Evolutionary conservation across 257 asterid species (phyloP).

Genomic region (Solanum appendiculatum): DNA sequence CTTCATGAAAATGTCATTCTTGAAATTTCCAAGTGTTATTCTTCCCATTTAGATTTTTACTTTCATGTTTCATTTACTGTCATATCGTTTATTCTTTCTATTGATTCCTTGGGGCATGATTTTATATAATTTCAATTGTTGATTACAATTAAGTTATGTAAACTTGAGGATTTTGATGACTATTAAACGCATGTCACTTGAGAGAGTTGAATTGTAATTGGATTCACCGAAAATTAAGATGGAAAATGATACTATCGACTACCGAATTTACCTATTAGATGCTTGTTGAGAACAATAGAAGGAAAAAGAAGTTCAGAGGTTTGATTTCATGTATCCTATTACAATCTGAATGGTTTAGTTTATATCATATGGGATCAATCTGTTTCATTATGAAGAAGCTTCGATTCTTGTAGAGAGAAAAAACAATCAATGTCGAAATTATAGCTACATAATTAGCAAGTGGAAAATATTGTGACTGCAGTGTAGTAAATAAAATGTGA

Average conservation of each 20-base stretch:
- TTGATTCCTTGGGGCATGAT: neutral
- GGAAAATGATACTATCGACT: neutral
- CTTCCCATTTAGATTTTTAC: neutral
- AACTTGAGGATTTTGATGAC: neutral
- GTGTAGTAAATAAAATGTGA: neutral
- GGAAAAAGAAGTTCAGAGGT: neutral
- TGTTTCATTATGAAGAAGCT: neutral
- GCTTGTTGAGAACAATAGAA: neutral
- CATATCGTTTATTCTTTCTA: neutral
- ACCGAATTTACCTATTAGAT: neutral
- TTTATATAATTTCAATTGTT: too few species aligned
- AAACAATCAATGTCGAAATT: neutral
- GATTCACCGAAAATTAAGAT: neutral
- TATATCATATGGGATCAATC: neutral
- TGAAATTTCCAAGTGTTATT: constrained; percentile 6
- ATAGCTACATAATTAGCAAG: neutral
- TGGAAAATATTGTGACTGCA: too few species aligned
- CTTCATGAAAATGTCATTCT: constrained; percentile 16
- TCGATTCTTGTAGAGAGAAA: neutral
- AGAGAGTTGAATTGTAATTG: neutral
- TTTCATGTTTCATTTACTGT: neutral
- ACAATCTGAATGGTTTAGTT: neutral
- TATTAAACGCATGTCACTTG: neutral
- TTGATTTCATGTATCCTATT: too few species aligned
- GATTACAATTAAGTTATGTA: neutral